These are phyloP conservation scores for Boletus insuetus DNA, from an alignment of 768 basidiomycete species.

Conservation along the genomic window DNA sequence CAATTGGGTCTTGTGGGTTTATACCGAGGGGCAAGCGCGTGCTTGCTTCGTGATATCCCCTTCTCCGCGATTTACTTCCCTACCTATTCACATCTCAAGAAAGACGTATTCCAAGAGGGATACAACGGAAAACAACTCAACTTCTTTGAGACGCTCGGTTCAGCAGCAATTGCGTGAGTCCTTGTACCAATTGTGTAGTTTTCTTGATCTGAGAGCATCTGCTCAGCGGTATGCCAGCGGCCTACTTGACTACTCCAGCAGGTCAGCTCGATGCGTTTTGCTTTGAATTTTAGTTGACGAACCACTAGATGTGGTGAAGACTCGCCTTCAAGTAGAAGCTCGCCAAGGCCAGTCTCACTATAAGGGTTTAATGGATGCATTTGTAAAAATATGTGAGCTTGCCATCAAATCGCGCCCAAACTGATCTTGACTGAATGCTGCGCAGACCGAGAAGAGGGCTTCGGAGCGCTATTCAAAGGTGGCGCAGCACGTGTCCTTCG, in stretches of 20 bases:
- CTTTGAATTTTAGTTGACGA: constrained; percentile 16
- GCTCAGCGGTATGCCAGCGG: constrained; percentile 93
- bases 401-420: not conserved
- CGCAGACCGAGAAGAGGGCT: constrained; percentile 84
- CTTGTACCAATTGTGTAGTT: constrained; percentile 11
- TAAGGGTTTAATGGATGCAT: constrained; percentile 86
- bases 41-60: constrained; percentile 92
- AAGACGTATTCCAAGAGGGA: constrained; percentile 93
- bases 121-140: constrained; percentile 91
- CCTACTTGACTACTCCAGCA: constrained; percentile 89
- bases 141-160: constrained; percentile 83
- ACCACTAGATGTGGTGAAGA: constrained; percentile 89
- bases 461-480: constrained; percentile 87
- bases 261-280: constrained; percentile 43
- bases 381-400: constrained; percentile 80
- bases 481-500: constrained; percentile 85
- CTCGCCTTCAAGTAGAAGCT: constrained; percentile 90
- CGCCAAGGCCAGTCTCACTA: constrained; percentile 89
- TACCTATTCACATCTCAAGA: constrained; percentile 86
- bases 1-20: constrained; percentile 90
- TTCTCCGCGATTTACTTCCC: constrained; percentile 95
- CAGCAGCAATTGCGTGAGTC: constrained; percentile 80
- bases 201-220: constrained; percentile 28
- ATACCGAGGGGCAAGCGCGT: constrained; percentile 92
- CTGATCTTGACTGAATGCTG: constrained; percentile 1